Evolutionary conservation across 768 basidiomycete species (phyloP).

Genomic region (Bullera alba): DNA sequence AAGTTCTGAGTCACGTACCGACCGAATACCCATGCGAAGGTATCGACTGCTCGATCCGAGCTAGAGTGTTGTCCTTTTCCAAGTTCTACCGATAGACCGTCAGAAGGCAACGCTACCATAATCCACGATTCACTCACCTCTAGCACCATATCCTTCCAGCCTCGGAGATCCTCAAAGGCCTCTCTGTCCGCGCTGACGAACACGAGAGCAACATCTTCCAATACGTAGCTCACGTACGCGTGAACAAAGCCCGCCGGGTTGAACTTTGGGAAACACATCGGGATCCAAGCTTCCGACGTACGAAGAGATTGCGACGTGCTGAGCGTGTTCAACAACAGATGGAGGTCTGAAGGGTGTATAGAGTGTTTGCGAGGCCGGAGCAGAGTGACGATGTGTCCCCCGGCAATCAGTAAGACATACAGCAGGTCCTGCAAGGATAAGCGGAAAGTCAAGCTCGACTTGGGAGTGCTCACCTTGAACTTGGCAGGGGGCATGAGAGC

Average conservation of each 20-base stretch:
- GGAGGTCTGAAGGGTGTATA: conserved; percentile 90
- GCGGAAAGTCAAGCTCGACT: conserved; percentile 2
- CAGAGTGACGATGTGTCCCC: conserved; percentile 71
- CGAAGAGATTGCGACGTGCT: conserved; percentile 70
- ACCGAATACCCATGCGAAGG: conserved; percentile 49
- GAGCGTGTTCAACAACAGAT: conserved; percentile 85
- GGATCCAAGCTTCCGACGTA: conserved; percentile 80
- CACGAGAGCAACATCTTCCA: conserved; percentile 57
- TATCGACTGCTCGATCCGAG: conserved; percentile 48
- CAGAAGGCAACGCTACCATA: too few species aligned
- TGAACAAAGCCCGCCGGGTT: conserved; percentile 84
- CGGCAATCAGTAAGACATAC: conserved; percentile 79
- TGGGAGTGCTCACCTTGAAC: conserved; percentile 57
- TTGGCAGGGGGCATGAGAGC: conserved; percentile 70
- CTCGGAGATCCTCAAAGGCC: conserved; percentile 67
- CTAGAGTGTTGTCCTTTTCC: conserved; percentile 54
- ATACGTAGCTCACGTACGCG: conserved; percentile 60
- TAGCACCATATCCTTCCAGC: conserved; percentile 64
- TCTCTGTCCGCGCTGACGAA: conserved; percentile 76
- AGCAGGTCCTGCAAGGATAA: conserved; percentile 70
- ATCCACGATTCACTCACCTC: conserved; percentile 54
- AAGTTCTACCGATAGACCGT: conserved; percentile 62
- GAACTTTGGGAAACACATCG: conserved; percentile 91
- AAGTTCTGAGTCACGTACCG: conserved; percentile 11
- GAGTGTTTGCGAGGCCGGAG: conserved; percentile 87